Evolutionary conservation across 768 basidiomycete species (phyloP), one percentile per base, ranked within the genome.

Genomic region (Solioccasus polychromus): DNA sequence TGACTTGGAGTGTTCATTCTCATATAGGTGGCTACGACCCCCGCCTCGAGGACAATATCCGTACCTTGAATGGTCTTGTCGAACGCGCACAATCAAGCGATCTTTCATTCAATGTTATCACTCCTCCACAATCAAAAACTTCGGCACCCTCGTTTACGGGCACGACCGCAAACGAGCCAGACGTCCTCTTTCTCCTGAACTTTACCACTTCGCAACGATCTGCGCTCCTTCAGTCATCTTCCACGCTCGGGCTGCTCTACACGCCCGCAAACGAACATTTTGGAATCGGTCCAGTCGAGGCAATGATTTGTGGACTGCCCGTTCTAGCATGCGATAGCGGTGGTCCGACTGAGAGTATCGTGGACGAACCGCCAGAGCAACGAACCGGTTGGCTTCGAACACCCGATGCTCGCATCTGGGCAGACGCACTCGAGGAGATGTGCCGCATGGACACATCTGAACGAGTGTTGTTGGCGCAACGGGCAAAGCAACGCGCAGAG

Each of bases 261-360:
- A 99, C 95, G 0, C 96, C 95, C 0, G 71, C 78, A 8, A 95
- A 95, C 64, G 95, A 99, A 58, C 95, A 99, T 63, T 96, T 98
- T 63, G 96, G 95, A 2, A 97, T 99, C 54, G 94, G 86, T 0
- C 95, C 96, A 2, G 79, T 97, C 3, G 95, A 99, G 64, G 93
- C 82, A 0, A 97, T 97, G 92, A 77, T 82, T 8, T 93, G 88
- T 37, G 91, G 92, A 3, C 64, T 98, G 0, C 92, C 94, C 0
- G 86, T 98, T 1, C 68, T 99, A 17, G 94, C 93, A 0, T 91
- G 87, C 56, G 69, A 90, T 59, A 83, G 79, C 47, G 91, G 90
- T 14, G 95, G 95, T 3, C 96, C 96, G 8, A 88, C 82, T 2
- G 96, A 99, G 68, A 95, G 88, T 44, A 69, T 95, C 23, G 61